Conservation (phyloP, 495 filamentous ascomycete genomes). For the Tuber aestivum region DNA sequence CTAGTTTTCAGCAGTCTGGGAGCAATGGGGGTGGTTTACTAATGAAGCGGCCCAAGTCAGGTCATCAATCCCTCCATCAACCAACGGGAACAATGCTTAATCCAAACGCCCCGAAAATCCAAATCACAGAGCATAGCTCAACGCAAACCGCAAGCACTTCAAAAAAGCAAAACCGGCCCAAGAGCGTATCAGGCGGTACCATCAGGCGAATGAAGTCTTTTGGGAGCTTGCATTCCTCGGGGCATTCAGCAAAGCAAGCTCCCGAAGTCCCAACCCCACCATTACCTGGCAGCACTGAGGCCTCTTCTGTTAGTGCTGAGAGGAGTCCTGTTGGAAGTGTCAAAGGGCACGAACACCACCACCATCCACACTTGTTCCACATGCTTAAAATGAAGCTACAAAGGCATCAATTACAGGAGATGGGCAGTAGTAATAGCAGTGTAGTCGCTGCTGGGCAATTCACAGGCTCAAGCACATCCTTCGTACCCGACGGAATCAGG, state of each 20-base stretch:
- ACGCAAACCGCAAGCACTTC: conserved; percentile 16
- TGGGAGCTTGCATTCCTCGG: background rate
- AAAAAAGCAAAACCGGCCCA: conserved; percentile 34
- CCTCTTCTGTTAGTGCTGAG: conserved; percentile 29
- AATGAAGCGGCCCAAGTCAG: conserved; percentile 37
- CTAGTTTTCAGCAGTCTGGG: background rate
- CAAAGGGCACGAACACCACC: conserved; percentile 25
- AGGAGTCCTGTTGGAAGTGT: conserved; percentile 30
- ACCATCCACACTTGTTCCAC: conserved; percentile 39
- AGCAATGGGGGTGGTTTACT: conserved; percentile 5
- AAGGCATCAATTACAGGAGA: conserved; percentile 34
- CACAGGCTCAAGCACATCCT: conserved; percentile 27
- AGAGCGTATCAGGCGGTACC: conserved; percentile 38
- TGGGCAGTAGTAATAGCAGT: conserved; percentile 15
- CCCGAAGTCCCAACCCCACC: conserved; percentile 31
- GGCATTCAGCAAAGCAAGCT: conserved; percentile 12
- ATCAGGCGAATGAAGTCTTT: conserved; percentile 38
- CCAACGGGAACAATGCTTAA: conserved; percentile 15
- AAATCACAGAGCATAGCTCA: conserved; percentile 38
- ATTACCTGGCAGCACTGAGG: conserved; percentile 29
- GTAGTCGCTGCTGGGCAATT: conserved; percentile 21
- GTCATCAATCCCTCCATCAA: conserved; percentile 35
- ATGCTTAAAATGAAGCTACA: conserved; percentile 39
- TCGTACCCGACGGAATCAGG: conserved; percentile 24
- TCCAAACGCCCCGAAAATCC: conserved; percentile 41